Evolutionary conservation across 768 basidiomycete genomes (phyloP).

Genomic region (Lyophyllum decastes): DNA sequence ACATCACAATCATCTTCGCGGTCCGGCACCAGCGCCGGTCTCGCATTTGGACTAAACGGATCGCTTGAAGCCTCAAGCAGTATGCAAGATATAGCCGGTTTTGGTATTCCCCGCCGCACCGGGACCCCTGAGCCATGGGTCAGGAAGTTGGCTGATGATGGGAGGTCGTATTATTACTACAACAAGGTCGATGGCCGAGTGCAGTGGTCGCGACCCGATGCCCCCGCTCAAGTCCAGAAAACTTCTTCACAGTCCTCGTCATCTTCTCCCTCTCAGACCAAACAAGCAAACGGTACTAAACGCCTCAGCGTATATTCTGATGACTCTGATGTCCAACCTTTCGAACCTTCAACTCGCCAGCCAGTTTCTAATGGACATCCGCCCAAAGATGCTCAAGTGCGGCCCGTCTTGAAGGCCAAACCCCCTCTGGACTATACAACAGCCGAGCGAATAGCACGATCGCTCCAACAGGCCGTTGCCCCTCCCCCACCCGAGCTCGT

Average conservation of each 20-base stretch:
- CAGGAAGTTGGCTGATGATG: conserved; percentile 78
- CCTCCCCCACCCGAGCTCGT: conserved; percentile 60
- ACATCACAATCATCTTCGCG: conserved; percentile 60
- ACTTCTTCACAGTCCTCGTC: conserved; percentile 12
- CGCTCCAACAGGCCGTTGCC: conserved; percentile 59
- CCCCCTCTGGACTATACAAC: conserved; percentile 54
- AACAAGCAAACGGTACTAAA: conserved; percentile 34
- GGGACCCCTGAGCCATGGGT: conserved; percentile 84
- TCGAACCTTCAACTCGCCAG: conserved; percentile 31
- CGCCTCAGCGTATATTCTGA: conserved; percentile 76
- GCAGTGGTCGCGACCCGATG: conserved; percentile 70
- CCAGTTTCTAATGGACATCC: conserved; percentile 29
- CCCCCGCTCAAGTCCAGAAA: conserved; percentile 10
- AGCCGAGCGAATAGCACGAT: conserved; percentile 67
- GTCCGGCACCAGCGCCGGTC: conserved; percentile 52
- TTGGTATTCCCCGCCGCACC: conserved; percentile 59
- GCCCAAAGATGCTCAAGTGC: conserved; percentile 14
- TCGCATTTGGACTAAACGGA: conserved; percentile 45
- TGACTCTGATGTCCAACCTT: conserved; percentile 70
- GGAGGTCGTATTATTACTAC: conserved; percentile 75
- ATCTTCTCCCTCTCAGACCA: conserved; percentile 26
- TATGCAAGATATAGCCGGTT: conserved; percentile 48
- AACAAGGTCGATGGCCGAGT: conserved; percentile 71
- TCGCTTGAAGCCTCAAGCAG: conserved; percentile 36
- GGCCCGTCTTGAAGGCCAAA: conserved; percentile 17